Percentiles rank a stretch among this genome's conserved stretches.
phyloP scores from a whole-genome alignment of 257 asterid species.

The Datura wrightii region DNA sequence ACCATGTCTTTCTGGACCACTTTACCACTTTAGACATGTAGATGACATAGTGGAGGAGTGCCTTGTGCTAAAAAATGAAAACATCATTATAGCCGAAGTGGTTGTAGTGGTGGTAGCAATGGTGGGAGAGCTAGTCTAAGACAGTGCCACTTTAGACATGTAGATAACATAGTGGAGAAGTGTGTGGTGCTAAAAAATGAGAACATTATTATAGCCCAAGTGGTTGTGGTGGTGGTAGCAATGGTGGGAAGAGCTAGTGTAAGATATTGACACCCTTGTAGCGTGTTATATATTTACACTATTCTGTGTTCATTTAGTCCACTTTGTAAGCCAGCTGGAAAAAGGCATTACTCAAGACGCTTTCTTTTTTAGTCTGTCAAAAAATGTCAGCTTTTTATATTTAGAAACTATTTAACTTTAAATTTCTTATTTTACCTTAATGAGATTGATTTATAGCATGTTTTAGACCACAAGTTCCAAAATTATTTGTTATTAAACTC shows the following conservation, averaged over 20 bases:
- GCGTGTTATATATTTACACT: neutral
- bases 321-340: constrained; percentile 15
- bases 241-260: neutral
- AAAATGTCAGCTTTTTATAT: neutral
- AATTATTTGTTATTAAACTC: neutral
- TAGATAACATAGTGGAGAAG: neutral
- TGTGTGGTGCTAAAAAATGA: neutral
- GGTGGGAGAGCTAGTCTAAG: neutral
- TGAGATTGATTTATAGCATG: neutral
- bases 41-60: neutral
- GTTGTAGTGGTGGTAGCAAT: neutral
- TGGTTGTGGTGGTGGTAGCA: constrained; percentile 17
- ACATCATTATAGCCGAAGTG: neutral
- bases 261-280: constrained; percentile 24
- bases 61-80: constrained; percentile 10
- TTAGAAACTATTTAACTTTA: neutral
- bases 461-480: neutral
- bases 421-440: neutral
- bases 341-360: neutral
- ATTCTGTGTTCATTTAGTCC: neutral
- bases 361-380: neutral
- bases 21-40: neutral
- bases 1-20: constrained; percentile 11
- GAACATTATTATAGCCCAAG: neutral
- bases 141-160: neutral